Evolutionary conservation across 2,329 filamentous ascomycete species (phyloP).

Genomic region (Penicillium oxalicum): DNA sequence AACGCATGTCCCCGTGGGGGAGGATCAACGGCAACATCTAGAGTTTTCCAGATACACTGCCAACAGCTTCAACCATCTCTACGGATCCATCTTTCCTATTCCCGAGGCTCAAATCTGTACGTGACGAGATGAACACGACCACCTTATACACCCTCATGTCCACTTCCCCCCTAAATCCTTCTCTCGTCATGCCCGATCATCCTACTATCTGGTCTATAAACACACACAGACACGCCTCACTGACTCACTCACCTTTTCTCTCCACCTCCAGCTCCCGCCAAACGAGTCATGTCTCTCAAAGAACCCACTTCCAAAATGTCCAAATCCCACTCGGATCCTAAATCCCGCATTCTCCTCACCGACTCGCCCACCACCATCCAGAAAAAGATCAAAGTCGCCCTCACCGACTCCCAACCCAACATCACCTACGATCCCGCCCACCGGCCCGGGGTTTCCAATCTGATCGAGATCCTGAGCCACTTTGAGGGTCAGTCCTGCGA

Average conservation of each 20-base stretch:
- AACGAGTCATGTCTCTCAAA: constrained; percentile 83
- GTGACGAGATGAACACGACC: constrained; percentile 6
- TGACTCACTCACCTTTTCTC: not conserved
- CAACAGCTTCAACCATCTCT: constrained; percentile 76
- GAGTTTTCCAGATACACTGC: constrained; percentile 87
- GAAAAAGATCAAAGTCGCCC: constrained; percentile 63
- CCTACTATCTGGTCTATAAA: too few species aligned
- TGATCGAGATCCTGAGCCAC: constrained; percentile 72
- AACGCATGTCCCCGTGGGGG: constrained; percentile 93
- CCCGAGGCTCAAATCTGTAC: constrained; percentile 69
- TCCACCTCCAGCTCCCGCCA: constrained; percentile 57
- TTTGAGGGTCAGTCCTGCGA: constrained; percentile 48
- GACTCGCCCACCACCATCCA: constrained; percentile 60
- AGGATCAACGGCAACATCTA: constrained; percentile 88
- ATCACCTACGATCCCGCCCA: constrained; percentile 65
- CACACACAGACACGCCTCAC: not conserved
- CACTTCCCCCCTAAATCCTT: too few species aligned
- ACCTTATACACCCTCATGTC: not conserved
- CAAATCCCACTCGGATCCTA: constrained; percentile 68
- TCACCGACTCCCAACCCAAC: constrained; percentile 65
- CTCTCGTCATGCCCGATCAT: too few species aligned
- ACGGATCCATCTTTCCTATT: constrained; percentile 56
- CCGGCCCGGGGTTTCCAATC: constrained; percentile 80
- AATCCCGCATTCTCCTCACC: constrained; percentile 77
- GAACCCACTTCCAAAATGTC: constrained; percentile 84